These are phyloP conservation scores for Coccinonectria pachysandricola DNA, from an alignment of 2,329 filamentous ascomycete species.

Conservation along the genomic window DNA sequence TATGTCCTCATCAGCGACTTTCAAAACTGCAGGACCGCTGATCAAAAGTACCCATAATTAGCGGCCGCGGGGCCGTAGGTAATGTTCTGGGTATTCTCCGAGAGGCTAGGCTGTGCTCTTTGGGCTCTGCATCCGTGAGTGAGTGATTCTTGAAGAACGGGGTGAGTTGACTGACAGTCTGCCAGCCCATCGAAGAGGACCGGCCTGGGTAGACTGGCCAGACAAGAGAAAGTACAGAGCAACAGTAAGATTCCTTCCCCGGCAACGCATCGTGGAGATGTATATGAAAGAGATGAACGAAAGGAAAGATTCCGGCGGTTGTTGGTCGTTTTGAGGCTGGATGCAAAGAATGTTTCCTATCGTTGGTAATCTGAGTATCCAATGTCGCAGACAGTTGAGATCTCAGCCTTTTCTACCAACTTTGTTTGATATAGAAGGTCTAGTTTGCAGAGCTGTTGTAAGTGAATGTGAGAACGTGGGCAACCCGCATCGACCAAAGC, in stretches of 20 bases:
- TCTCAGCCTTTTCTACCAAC: constrained; percentile 5
- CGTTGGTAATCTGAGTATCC: too few relatives aligned
- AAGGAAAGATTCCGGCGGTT: constrained; percentile 4
- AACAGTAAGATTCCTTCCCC: constrained; percentile 9
- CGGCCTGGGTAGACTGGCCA: constrained; percentile 23
- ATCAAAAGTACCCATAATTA: constrained; percentile 12
- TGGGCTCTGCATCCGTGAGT: constrained; percentile 12
- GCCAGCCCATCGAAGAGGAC: constrained; percentile 24
- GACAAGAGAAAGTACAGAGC: constrained; percentile 19
- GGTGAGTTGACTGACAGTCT: constrained; percentile 17
- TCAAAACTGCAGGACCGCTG: too few relatives aligned
- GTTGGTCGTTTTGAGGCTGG: too few relatives aligned
- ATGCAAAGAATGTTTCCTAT: too few relatives aligned
- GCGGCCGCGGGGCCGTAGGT: constrained; percentile 10
- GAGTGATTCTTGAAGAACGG: background rate
- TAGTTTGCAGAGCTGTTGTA: constrained; percentile 1
- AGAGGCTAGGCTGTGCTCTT: too few relatives aligned
- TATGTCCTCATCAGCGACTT: too few relatives aligned
- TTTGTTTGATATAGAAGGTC: constrained; percentile 3
- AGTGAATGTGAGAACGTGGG: constrained; percentile 1
- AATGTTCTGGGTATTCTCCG: too few relatives aligned
- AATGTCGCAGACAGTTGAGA: too few relatives aligned
- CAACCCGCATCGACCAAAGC: too few relatives aligned
- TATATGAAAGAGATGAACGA: constrained; percentile 1
- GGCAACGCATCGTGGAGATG: constrained; percentile 13